Conservation (phyloP, 2,329 filamentous ascomycete genomes). For the Fusarium papillatum region DNA sequence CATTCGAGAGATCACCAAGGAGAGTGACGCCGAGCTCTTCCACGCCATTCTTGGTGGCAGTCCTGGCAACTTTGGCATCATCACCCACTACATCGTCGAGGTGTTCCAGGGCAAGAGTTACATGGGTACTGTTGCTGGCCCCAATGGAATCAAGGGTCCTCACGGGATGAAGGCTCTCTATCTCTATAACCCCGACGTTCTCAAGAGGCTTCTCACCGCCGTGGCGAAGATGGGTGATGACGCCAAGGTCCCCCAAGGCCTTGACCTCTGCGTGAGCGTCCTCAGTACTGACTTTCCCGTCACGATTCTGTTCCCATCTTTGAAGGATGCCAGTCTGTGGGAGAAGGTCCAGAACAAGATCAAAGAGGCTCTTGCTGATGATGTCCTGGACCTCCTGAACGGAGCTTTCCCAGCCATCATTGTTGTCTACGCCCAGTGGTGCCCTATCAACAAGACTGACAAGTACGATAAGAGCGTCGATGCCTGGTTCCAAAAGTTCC, state of each 20-base stretch:
- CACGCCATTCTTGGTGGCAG: slow-evolving; percentile 71
- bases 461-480: slow-evolving; percentile 47
- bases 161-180: not conserved
- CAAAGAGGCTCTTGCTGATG: not conserved
- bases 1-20: slow-evolving; percentile 58
- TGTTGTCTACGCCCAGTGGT: slow-evolving; percentile 62
- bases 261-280: not conserved
- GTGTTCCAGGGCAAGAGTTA: slow-evolving; percentile 54
- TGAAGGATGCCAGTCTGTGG: not conserved
- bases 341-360: not conserved
- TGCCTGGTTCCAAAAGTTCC: slow-evolving; percentile 55
- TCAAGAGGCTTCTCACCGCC: not conserved
- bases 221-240: not conserved
- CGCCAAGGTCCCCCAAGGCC: not conserved
- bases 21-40: slow-evolving; percentile 66
- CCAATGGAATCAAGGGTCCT: not conserved
- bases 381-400: not conserved
- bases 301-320: not conserved
- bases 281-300: not conserved
- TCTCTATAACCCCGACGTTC: not conserved
- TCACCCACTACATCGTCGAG: slow-evolving; percentile 64
- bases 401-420: slow-evolving; percentile 42
- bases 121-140: slow-evolving; percentile 39
- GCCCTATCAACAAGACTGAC: slow-evolving; percentile 50
- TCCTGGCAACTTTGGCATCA: slow-evolving; percentile 68